Evolutionary conservation across 352 stramenopile genomes (phyloP).

Genomic region (Pythium phragmitis): DNA sequence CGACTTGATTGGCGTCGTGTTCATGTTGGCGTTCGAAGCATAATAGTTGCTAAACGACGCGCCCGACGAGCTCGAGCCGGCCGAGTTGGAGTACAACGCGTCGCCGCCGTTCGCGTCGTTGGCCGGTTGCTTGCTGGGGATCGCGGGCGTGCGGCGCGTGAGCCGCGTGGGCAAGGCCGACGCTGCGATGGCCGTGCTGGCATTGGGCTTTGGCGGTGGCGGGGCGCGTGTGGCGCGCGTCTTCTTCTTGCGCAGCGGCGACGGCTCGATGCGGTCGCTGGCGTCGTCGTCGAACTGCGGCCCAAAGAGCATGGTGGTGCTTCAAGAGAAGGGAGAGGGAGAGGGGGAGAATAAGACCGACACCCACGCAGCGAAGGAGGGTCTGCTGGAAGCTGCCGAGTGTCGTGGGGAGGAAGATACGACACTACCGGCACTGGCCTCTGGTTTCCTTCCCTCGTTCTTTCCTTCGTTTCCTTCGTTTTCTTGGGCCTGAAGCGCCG

Average conservation of each 20-base stretch:
- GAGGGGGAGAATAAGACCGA: no score
- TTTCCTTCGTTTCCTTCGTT: slow-evolving; percentile 4
- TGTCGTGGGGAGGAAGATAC: slow-evolving; percentile 4
- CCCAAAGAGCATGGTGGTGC: slow-evolving; percentile 32
- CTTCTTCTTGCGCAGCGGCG: slow-evolving; percentile 32
- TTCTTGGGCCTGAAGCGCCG: neutral
- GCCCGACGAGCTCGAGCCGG: slow-evolving; percentile 26
- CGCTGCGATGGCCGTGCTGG: neutral
- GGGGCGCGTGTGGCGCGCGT: slow-evolving; percentile 25
- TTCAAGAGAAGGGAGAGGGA: neutral
- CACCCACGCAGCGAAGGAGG: no score
- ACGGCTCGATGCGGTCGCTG: slow-evolving; percentile 31
- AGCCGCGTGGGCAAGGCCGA: slow-evolving; percentile 27
- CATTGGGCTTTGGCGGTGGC: slow-evolving; percentile 19
- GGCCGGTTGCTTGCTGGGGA: slow-evolving; percentile 16
- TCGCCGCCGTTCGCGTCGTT: slow-evolving; percentile 13
- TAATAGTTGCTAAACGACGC: slow-evolving; percentile 31
- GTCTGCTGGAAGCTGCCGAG: neutral
- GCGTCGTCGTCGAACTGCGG: slow-evolving; percentile 47
- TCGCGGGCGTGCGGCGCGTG: slow-evolving; percentile 11
- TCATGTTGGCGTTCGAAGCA: slow-evolving; percentile 19
- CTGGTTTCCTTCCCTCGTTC: slow-evolving; percentile 6
- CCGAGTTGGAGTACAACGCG: slow-evolving; percentile 31
- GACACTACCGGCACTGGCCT: neutral
- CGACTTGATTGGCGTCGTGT: slow-evolving; percentile 24